phyloP scores from a whole-genome alignment of 331 rosid species.

The Spiraea crenata region DNA sequence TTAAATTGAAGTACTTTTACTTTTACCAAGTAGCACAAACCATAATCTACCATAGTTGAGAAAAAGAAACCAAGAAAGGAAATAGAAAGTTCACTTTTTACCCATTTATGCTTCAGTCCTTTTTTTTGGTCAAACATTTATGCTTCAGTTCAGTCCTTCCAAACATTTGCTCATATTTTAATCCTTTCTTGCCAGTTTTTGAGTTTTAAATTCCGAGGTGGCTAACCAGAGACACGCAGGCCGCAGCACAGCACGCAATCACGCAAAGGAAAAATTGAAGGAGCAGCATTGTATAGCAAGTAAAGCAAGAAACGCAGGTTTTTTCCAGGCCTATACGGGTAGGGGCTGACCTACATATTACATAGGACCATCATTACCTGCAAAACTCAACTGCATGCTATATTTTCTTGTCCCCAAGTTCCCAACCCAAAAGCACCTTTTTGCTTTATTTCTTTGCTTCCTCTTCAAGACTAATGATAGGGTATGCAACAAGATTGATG shows the following conservation, averaged over 20 bases:
- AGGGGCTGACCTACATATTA: too few relatives aligned
- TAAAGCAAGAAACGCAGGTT: too few relatives aligned
- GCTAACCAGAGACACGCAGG: not conserved
- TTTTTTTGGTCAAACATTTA: too few relatives aligned
- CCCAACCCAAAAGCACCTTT: constrained; percentile 1
- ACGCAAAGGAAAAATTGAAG: constrained; percentile 31
- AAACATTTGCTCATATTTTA: constrained; percentile 16
- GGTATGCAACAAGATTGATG: too few relatives aligned
- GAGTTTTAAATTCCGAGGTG: not conserved
- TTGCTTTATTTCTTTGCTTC: constrained; percentile 4
- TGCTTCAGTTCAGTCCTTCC: constrained; percentile 3
- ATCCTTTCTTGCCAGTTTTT: constrained; percentile 2
- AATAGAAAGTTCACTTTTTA: constrained; percentile 4
- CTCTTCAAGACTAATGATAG: constrained; percentile 11
- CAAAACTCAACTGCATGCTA: constrained; percentile 23
- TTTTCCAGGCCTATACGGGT: too few relatives aligned
- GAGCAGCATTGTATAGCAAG: too few relatives aligned
- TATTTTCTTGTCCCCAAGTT: not conserved
- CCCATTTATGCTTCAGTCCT: constrained; percentile 17
- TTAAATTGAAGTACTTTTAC: too few relatives aligned
- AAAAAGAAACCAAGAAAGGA: not conserved
- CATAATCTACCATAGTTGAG: not conserved
- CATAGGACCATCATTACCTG: constrained; percentile 37
- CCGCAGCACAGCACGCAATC: constrained; percentile 33
- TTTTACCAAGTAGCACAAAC: too few relatives aligned